These are phyloP conservation scores for Kluyveromyces sp. DNA, from an alignment of 1,139 yeast genomes.

Conservation along the genomic window DNA sequence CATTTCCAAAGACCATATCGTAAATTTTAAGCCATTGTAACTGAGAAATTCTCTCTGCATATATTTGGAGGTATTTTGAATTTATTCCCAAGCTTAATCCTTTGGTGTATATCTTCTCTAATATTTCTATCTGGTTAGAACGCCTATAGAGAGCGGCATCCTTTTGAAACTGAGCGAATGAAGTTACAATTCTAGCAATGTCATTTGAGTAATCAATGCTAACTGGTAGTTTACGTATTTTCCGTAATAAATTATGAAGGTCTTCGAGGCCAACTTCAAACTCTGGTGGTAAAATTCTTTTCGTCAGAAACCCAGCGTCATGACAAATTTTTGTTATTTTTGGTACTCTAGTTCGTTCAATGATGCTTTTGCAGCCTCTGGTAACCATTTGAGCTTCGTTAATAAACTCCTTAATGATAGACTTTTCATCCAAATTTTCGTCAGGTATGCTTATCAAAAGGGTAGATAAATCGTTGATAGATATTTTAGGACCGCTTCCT, in stretches of 20 bases:
- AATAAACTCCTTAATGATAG: not conserved
- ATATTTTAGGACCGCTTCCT: not conserved
- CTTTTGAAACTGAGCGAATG: slow-evolving; percentile 8
- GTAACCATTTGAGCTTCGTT: not conserved
- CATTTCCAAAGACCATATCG: slow-evolving; percentile 7
- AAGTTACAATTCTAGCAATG: slow-evolving; percentile 5
- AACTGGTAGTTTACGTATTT: not conserved
- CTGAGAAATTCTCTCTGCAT: slow-evolving; percentile 11
- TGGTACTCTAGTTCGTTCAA: not conserved
- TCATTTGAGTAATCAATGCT: slow-evolving; percentile 12
- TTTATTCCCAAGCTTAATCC: slow-evolving; percentile 9
- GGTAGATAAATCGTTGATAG: not conserved
- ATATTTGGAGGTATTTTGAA: slow-evolving; percentile 4
- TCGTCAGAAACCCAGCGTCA: not conserved
- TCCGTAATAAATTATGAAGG: not conserved
- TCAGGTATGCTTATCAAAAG: not conserved
- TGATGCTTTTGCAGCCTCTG: not conserved
- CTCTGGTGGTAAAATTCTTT: not conserved
- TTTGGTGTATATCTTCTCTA: slow-evolving; percentile 8
- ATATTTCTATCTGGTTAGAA: slow-evolving; percentile 3
- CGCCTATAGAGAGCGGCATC: slow-evolving; percentile 5
- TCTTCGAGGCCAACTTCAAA: not conserved
- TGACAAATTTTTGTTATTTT: not conserved
- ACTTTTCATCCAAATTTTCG: not conserved
- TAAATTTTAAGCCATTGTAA: slow-evolving; percentile 17